Evolutionary conservation across 2,329 filamentous ascomycete species (phyloP).

Genomic region (Aspergillus clavatus): DNA sequence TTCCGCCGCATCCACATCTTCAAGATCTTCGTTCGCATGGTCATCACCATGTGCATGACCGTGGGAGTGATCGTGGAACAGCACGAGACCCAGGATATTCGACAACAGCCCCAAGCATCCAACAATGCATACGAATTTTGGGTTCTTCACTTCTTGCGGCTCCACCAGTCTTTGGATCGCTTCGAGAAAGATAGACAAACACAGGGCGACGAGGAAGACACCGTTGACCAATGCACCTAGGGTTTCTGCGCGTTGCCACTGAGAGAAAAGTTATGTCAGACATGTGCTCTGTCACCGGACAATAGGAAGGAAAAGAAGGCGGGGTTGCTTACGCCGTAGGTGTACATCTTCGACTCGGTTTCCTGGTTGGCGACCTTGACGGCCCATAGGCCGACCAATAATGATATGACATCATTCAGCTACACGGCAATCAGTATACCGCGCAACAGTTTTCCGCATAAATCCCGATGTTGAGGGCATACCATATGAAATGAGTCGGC

Average conservation of each 20-base stretch:
- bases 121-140: conserved; percentile 82
- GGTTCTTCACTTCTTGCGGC: conserved; percentile 79
- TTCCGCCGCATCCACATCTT: conserved; percentile 34
- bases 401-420: conserved; percentile 95
- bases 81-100: conserved; percentile 80
- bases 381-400: conserved; percentile 90
- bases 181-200: conserved; percentile 93
- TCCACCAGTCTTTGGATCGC: conserved; percentile 89
- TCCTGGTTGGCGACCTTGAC: conserved; percentile 82
- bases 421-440: conserved; percentile 32
- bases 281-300: background rate
- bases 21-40: conserved; percentile 49
- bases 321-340: conserved; percentile 69
- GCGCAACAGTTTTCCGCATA: background rate
- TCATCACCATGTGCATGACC: conserved; percentile 61
- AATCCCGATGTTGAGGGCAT: conserved; percentile 23
- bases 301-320: background rate
- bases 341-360: conserved; percentile 79
- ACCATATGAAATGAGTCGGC: conserved; percentile 99
- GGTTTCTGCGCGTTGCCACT: conserved; percentile 97
- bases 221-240: conserved; percentile 95
- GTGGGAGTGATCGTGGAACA: conserved; percentile 92
- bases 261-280: conserved; percentile 7
- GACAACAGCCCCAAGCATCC: conserved; percentile 80
- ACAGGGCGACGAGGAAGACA: conserved; percentile 93